A percentile compares a stretch with the other conserved stretches of the same genome.
phyloP scores from a whole-genome alignment of 345 rosid genomes.

The Acer campestre region DNA sequence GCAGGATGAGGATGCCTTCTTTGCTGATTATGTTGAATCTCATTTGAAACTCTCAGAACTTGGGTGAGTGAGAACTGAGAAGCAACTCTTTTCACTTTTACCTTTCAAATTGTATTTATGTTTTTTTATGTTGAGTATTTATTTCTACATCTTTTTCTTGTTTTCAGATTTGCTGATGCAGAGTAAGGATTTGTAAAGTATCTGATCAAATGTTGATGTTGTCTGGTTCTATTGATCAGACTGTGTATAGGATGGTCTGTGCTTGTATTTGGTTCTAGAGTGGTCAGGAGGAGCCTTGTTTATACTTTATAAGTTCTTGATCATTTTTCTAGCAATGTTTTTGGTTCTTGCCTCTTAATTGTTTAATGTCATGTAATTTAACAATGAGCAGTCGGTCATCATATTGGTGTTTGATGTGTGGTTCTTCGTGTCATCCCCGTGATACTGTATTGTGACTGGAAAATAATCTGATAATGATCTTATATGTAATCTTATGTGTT shows the following conservation, averaged over 20 bases:
- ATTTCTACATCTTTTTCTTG: not conserved
- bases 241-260: not conserved
- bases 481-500: not conserved
- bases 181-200: slow-evolving; percentile 16
- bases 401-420: not conserved
- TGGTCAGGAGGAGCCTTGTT: not conserved
- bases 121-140: not conserved
- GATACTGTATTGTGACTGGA: not conserved
- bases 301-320: not conserved
- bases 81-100: not conserved
- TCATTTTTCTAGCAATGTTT: not conserved
- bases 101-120: not conserved
- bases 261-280: not conserved
- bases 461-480: not conserved
- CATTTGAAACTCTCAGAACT: slow-evolving; percentile 85
- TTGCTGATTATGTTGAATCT: slow-evolving; percentile 68
- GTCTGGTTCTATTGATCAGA: not conserved
- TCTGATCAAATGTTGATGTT: not conserved
- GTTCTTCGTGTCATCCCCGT: not conserved
- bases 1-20: slow-evolving; percentile 84
- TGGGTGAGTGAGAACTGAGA: slow-evolving; percentile 42
- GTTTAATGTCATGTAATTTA: not conserved
- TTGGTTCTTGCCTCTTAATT: not conserved
- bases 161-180: slow-evolving; percentile 39
- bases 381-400: not conserved